A percentile compares a stretch with the other conserved stretches of the same genome.
Evolutionary conservation across 2,329 filamentous ascomycete genomes (phyloP).

Genomic region (Penicillium sp.): DNA sequence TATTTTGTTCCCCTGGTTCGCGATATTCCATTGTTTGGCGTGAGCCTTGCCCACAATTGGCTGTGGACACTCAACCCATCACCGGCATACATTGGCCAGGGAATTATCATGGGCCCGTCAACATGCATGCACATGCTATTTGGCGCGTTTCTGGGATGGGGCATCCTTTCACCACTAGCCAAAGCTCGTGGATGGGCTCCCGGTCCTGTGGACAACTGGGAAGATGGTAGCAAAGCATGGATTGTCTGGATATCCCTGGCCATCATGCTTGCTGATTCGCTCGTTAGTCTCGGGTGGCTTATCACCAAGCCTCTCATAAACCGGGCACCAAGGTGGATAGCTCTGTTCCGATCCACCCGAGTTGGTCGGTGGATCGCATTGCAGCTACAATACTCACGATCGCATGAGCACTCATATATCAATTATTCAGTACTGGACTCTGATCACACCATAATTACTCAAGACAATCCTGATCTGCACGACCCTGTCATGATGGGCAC

Average conservation of each 20-base stretch:
- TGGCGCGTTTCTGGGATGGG: constrained; percentile 88
- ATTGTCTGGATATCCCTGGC: constrained; percentile 95
- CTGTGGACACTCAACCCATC: constrained; percentile 96
- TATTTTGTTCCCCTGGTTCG: constrained; percentile 87
- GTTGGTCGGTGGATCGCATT: constrained; percentile 29
- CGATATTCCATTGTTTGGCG: constrained; percentile 82
- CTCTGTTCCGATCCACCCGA: constrained; percentile 29
- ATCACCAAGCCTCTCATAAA: constrained; percentile 61
- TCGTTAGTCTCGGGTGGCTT: constrained; percentile 82
- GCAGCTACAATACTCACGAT: constrained; percentile 10
- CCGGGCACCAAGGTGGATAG: constrained; percentile 41
- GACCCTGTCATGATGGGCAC: constrained; percentile 5
- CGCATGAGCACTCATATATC: constrained; percentile 27
- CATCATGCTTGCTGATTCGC: constrained; percentile 92
- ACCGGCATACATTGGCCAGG: constrained; percentile 94
- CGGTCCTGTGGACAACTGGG: constrained; percentile 83
- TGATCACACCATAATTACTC: constrained; percentile 3
- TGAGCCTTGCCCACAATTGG: constrained; percentile 71
- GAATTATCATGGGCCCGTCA: constrained; percentile 95
- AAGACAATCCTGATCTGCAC: constrained; percentile 5
- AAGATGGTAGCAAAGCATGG: constrained; percentile 92
- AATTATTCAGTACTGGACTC: constrained; percentile 32
- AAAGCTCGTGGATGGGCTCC: constrained; percentile 86
- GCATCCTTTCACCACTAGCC: constrained; percentile 80
- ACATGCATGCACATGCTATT: constrained; percentile 95